These are phyloP conservation scores for Vanrija humicola DNA, from an alignment of 1,284 basidiomycete genomes.

Conservation along the genomic window DNA sequence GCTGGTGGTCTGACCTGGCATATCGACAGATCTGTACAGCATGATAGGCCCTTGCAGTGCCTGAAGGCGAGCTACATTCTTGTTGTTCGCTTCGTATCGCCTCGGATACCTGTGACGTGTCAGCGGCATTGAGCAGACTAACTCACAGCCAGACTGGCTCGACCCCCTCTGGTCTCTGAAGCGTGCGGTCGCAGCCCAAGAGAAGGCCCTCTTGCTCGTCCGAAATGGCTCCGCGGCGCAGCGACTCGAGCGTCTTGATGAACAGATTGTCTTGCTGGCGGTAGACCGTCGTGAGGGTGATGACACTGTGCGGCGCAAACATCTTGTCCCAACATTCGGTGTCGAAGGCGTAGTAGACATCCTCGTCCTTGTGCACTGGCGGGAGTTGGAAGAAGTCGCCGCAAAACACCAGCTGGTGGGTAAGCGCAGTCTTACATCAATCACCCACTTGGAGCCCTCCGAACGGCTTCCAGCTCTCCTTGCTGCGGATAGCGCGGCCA, in stretches of 20 bases:
- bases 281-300: slow-evolving; percentile 71
- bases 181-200: slow-evolving; percentile 15
- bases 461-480: slow-evolving; percentile 58
- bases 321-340: slow-evolving; percentile 25
- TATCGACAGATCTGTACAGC: slow-evolving; percentile 21
- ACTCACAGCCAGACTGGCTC: slow-evolving; percentile 38
- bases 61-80: slow-evolving; percentile 23
- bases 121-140: not conserved
- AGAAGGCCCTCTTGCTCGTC: slow-evolving; percentile 19
- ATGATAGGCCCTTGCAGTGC: slow-evolving; percentile 14
- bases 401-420: slow-evolving; percentile 58
- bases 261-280: slow-evolving; percentile 53
- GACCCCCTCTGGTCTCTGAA: slow-evolving; percentile 32
- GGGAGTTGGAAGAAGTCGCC: slow-evolving; percentile 59
- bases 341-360: slow-evolving; percentile 43
- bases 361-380: slow-evolving; percentile 67
- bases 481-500: slow-evolving; percentile 61
- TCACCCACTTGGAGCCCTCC: slow-evolving; percentile 77
- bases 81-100: slow-evolving; percentile 27
- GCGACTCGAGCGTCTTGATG: slow-evolving; percentile 41
- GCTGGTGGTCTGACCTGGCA: slow-evolving; percentile 20
- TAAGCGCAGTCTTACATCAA: slow-evolving; percentile 18
- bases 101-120: slow-evolving; percentile 1
- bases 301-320: slow-evolving; percentile 21
- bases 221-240: slow-evolving; percentile 28